A percentile compares a stretch with the other conserved stretches of the same genome.
Conservation (phyloP, 192 early-diverging fungal species). For the Phlyctochytrium planicorne region DNA sequence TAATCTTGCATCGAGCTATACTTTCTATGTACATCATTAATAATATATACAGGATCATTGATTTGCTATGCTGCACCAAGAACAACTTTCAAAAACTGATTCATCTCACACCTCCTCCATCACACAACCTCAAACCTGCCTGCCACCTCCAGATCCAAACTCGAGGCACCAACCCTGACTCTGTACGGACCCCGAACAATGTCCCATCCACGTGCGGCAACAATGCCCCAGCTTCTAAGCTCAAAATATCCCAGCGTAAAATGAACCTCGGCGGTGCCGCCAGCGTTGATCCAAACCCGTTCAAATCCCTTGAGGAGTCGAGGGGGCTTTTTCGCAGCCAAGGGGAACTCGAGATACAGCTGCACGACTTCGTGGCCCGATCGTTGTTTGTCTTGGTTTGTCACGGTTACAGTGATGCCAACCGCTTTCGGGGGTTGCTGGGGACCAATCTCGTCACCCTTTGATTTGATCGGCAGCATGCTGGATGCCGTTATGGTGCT, state of each 20-base stretch:
- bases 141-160: conserved; percentile 4
- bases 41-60: too few relatives aligned
- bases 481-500: not conserved
- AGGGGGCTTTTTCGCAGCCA: conserved; percentile 16
- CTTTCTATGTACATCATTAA: too few relatives aligned
- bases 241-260: conserved; percentile 10
- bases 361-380: conserved; percentile 36
- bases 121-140: not conserved
- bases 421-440: too few relatives aligned
- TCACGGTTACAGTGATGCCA: conserved; percentile 12
- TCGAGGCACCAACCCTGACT: conserved; percentile 23
- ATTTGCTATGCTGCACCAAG: too few relatives aligned
- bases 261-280: not conserved
- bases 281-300: conserved; percentile 7
- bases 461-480: not conserved
- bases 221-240: conserved; percentile 10
- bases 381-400: conserved; percentile 7
- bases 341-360: conserved; percentile 31
- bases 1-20: too few relatives aligned
- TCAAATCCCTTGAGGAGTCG: conserved; percentile 31
- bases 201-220: conserved; percentile 3
- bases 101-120: too few relatives aligned
- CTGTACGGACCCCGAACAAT: conserved; percentile 16
- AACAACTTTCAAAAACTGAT: too few relatives aligned
- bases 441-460: not conserved